Evolutionary conservation across 306 rosid species (phyloP).

Genomic region (Dryas octopetala): DNA sequence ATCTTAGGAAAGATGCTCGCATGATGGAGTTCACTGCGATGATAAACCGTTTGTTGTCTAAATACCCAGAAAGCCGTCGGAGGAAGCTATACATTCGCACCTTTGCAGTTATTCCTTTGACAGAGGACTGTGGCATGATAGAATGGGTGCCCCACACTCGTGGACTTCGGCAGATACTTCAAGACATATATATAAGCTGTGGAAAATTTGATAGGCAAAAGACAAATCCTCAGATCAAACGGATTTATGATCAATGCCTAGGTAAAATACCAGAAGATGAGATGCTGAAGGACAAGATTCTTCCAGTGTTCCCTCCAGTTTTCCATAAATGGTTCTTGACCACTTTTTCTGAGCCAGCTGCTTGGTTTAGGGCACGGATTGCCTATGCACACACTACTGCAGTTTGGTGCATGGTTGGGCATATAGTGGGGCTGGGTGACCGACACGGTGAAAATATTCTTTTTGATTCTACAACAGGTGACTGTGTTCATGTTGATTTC

Average conservation of each 20-base stretch:
- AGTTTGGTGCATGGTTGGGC: conserved; percentile 99
- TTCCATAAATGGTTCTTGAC: conserved; percentile 93
- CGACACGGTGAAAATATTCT: conserved; percentile 97
- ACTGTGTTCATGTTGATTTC: conserved; percentile 97
- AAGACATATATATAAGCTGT: conserved; percentile 74
- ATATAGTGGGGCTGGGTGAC: conserved; percentile 95
- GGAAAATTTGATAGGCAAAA: conserved; percentile 88
- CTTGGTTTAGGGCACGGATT: conserved; percentile 95
- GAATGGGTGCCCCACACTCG: conserved; percentile 98
- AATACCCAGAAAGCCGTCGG: conserved; percentile 90
- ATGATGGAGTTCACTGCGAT: conserved; percentile 99
- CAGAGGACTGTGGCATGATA: conserved; percentile 98
- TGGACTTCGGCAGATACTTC: conserved; percentile 90
- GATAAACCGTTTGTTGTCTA: conserved; percentile 83
- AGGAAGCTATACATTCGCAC: conserved; percentile 96
- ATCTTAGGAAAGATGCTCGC: conserved; percentile 96
- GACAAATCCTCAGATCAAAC: conserved; percentile 82
- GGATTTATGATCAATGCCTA: conserved; percentile 85
- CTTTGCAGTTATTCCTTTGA: conserved; percentile 90
- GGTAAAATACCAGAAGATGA: conserved; percentile 83
- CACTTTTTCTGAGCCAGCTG: conserved; percentile 97
- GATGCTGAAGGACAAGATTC: conserved; percentile 77
- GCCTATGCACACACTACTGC: conserved; percentile 98
- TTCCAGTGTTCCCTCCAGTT: conserved; percentile 95
- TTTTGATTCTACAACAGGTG: conserved; percentile 92